Evolutionary conservation across 208 protist genomes (phyloP).

Genomic region (Leishmania arabica): DNA sequence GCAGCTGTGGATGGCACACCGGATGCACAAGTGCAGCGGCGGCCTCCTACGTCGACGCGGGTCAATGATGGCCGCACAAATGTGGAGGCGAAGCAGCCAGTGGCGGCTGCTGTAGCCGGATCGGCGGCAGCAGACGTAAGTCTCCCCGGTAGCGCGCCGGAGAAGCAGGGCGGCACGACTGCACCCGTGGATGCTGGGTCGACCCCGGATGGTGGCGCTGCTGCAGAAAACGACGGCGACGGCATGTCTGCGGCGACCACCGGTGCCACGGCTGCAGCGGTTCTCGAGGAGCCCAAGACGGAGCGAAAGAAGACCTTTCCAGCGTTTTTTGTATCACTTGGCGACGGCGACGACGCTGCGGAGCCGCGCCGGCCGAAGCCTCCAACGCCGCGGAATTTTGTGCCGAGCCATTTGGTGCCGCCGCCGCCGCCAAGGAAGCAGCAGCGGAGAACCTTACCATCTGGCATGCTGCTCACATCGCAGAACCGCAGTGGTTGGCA

Average conservation of each 20-base stretch:
- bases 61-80: background rate
- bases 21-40: slow-evolving; percentile 2
- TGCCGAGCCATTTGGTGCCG: slow-evolving; percentile 33
- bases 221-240: background rate
- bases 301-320: slow-evolving; percentile 51
- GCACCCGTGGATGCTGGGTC: background rate
- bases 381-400: slow-evolving; percentile 75
- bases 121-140: background rate
- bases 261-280: background rate
- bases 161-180: background rate
- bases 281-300: slow-evolving; percentile 61
- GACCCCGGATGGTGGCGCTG: background rate
- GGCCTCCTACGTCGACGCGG: background rate
- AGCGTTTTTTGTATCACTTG: slow-evolving; percentile 75
- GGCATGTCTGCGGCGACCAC: background rate
- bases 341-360: slow-evolving; percentile 11
- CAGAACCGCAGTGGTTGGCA: background rate
- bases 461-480: slow-evolving; percentile 1
- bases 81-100: background rate
- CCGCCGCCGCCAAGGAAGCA: slow-evolving; percentile 2
- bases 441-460: background rate
- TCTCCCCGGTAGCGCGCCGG: background rate
- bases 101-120: background rate
- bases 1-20: background rate
- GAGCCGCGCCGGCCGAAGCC: slow-evolving; percentile 75